Base-by-base conservation (phyloP, 1,139 yeast species). In the Saccharomyces hybrid region DNA sequence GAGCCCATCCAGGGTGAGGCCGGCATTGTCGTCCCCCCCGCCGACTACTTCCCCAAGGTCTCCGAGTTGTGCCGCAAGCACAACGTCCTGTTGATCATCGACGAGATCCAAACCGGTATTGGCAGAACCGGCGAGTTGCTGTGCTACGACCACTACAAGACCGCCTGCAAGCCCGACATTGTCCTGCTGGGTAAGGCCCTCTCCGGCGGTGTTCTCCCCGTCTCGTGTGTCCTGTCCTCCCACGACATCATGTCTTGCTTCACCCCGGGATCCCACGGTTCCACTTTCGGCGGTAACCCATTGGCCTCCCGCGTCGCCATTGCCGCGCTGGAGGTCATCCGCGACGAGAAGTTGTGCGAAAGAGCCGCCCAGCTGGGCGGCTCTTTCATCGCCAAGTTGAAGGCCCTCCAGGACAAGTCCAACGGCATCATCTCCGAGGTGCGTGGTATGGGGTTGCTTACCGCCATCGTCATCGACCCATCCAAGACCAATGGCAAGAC, bases 1-100 rank as follows among this genome's bases (percentile, higher is more conserved):
- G 99, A 91, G 75, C 98, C 98, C 59, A 91, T 91, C 67, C 99
- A 91, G 74, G 99, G 99, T 71, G 99, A 91, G 73, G 99, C 99
- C 41, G 99, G 98, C 65, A 91, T 91, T 63, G 95, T 91, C 42
- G 97, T 91, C 27, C 98, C 98, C 54, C 95, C 95, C 60, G 75
- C 73, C 54, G 95, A 82, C 66, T 91, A 91, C 75, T 80, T 91
- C 62, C 73, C 84, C 55, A 75, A 78, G 63, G 97, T 91, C 38
- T 81, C 82, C 63, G 82, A 75, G 56, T 78, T 91, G 59, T 90
- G 97, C 77, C 83, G 82, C 67, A 76, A 89, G 73, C 79, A 91
- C 79, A 89, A 91, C 66, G 90, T 88, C 28, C 77, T 91, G 68
- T 79, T 91, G 66, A 91, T 91, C 73, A 89, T 96, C 70, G 98